phyloP scores from a whole-genome alignment of 2,329 filamentous ascomycete genomes.

The Didymella pomorum region DNA sequence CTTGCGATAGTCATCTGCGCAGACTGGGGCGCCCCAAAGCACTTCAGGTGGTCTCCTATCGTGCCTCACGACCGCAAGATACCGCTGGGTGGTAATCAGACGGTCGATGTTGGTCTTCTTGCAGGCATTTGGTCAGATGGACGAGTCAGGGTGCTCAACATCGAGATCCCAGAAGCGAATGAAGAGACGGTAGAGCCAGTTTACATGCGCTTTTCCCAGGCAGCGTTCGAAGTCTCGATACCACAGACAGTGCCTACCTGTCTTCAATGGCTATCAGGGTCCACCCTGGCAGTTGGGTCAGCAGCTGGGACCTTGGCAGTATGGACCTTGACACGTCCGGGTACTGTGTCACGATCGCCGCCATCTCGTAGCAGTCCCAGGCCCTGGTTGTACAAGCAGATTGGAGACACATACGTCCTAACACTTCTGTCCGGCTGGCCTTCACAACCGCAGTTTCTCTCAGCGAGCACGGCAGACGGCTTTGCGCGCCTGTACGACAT shows the following conservation, averaged over 20 bases:
- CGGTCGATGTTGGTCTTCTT: conserved; percentile 59
- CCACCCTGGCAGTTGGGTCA: conserved; percentile 63
- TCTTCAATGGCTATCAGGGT: conserved; percentile 65
- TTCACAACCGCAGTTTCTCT: conserved; percentile 60
- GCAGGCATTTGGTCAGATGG: conserved; percentile 68
- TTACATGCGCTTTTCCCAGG: conserved; percentile 55
- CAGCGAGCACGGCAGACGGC: conserved; percentile 63
- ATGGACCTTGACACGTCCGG: conserved; percentile 57
- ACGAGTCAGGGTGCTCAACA: conserved; percentile 61
- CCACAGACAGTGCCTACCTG: conserved; percentile 64
- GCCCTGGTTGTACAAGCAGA: conserved; percentile 55
- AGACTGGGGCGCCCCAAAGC: conserved; percentile 64
- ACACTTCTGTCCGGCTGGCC: conserved; percentile 61
- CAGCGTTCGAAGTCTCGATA: conserved; percentile 60
- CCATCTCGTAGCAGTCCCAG: conserved; percentile 26
- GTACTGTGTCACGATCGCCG: conserved; percentile 29
- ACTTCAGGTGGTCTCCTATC: conserved; percentile 66
- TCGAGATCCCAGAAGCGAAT: conserved; percentile 41
- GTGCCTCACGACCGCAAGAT: conserved; percentile 32
- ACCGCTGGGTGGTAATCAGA: conserved; percentile 42
- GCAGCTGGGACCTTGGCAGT: conserved; percentile 65
- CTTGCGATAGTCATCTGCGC: conserved; percentile 63
- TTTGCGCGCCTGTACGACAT: conserved; percentile 64
- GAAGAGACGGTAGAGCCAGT: conserved; percentile 18
- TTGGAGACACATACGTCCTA: conserved; percentile 59